Evolutionary conservation across 2,329 filamentous ascomycete species (phyloP), one percentile per base, ranked within the genome.

Genomic region (Penicillium sp.): DNA sequence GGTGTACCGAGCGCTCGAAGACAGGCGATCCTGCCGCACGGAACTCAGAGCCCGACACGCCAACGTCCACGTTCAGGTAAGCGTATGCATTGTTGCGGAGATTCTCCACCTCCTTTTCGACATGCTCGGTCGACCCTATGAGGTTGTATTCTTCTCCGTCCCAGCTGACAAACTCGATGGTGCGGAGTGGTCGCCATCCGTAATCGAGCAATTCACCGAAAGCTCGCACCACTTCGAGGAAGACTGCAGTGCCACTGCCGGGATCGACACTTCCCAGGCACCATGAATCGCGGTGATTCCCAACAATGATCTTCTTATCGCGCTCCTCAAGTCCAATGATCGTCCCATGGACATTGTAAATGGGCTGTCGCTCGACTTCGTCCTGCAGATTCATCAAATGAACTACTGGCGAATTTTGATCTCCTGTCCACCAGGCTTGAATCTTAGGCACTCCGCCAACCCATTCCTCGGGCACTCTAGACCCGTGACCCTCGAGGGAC

Each of bases 91-190:
- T 79, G 14, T 78, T 73, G 34, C 87, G 84, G 6, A 98, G 76
- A 3, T 73, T 67, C 0, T 90, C 82, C 23, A 89, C 75, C 56
- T 91, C 84, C 38, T 86, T 85, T 70, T 98, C 93, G 37, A 98
- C 93, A 61, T 86, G 91, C 67, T 98, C 93, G 1, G 93, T 97
- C 9, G 89, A 95, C 7, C 93, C 93, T 47, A 95, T 87, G 37
- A 93, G 74, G 68, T 96, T 96, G 73, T 95, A 97, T 68, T 91
- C 89, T 57, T 85, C 85, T 3, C 81, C 93, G 66, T 98, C 93
- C 93, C 93, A 98, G 27, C 88, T 95, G 62, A 90, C 89, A 67
- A 98, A 97, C 66, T 95, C 87, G 54, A 98, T 95, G 3, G 89
- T 94, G n/a, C 93, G 85, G 13, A 95, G 75, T 1, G 93, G 93